These are phyloP conservation scores for Chrysosporium queenslandicum DNA, from an alignment of 2,329 filamentous ascomycete species.

Conservation along the genomic window DNA sequence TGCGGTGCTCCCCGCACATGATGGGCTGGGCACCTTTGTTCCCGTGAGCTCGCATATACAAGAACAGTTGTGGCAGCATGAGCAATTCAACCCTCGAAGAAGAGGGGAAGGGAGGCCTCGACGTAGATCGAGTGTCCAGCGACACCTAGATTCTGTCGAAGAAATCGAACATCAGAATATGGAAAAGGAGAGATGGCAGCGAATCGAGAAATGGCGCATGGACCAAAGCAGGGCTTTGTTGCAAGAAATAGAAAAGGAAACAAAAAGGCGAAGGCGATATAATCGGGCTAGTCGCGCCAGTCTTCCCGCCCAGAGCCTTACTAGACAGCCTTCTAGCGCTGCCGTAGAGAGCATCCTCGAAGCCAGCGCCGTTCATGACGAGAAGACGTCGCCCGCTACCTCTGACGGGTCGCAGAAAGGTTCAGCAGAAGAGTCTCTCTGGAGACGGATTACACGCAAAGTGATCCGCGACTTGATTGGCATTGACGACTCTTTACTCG, in stretches of 20 bases:
- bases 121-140: slow-evolving; percentile 49
- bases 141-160: slow-evolving; percentile 46
- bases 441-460: slow-evolving; percentile 70
- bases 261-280: slow-evolving; percentile 55
- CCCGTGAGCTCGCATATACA: slow-evolving; percentile 57
- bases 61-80: slow-evolving; percentile 81
- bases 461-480: slow-evolving; percentile 85
- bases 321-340: not conserved
- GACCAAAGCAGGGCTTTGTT: slow-evolving; percentile 80
- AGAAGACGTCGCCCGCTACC: not conserved
- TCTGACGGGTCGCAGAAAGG: not conserved
- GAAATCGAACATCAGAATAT: slow-evolving; percentile 49
- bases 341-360: slow-evolving; percentile 1
- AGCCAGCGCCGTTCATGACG: not conserved
- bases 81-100: slow-evolving; percentile 67
- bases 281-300: slow-evolving; percentile 14
- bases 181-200: slow-evolving; percentile 63
- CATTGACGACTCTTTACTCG: slow-evolving; percentile 74
- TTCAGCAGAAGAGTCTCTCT: slow-evolving; percentile 52
- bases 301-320: not conserved
- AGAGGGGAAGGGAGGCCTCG: slow-evolving; percentile 40
- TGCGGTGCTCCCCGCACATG: slow-evolving; percentile 77
- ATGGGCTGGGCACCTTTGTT: slow-evolving; percentile 79
- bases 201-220: slow-evolving; percentile 84
- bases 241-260: slow-evolving; percentile 83